Evolutionary conservation across 163 green algal genomes (phyloP).

Genomic region (Volvox carteri): DNA sequence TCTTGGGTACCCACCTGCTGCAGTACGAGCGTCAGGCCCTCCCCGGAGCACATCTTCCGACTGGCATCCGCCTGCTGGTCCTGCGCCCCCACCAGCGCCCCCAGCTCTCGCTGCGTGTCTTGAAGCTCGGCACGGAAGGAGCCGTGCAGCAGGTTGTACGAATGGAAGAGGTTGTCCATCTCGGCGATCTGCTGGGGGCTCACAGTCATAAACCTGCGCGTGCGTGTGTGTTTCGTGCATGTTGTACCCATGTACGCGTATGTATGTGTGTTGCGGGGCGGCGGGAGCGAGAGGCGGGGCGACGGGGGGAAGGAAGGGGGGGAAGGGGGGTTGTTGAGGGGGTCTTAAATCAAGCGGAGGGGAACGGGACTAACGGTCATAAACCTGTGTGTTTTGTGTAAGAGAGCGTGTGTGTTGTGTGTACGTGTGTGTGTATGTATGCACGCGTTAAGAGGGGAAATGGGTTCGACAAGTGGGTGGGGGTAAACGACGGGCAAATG

Average conservation of each 20-base stretch:
- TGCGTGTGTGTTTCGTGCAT: too few relatives aligned
- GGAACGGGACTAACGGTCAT: too few relatives aligned
- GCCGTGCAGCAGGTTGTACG: conserved; percentile 50
- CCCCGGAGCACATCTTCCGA: background rate
- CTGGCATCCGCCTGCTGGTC: background rate
- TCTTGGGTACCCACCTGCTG: too few relatives aligned
- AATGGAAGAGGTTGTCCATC: conserved; percentile 50
- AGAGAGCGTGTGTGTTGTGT: too few relatives aligned
- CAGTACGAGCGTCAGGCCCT: background rate
- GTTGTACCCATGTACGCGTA: too few relatives aligned
- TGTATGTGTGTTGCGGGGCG: background rate
- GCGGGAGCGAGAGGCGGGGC: background rate
- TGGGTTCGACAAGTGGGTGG: too few relatives aligned
- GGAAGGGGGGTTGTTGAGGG: background rate
- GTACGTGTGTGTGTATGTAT: too few relatives aligned
- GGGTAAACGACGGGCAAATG: too few relatives aligned
- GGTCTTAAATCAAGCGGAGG: background rate
- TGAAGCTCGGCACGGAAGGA: conserved; percentile 37
- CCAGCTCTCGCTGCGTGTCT: conserved; percentile 50
- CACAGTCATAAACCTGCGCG: conserved; percentile 47
- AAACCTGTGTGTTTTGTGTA: too few relatives aligned
- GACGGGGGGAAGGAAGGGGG: background rate
- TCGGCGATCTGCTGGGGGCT: conserved; percentile 19
- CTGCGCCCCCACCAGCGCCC: background rate
- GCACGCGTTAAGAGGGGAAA: too few relatives aligned